These are phyloP conservation scores for Pseudogymnoascus sp. DNA, from an alignment of 2,329 filamentous ascomycete genomes.

Conservation along the genomic window DNA sequence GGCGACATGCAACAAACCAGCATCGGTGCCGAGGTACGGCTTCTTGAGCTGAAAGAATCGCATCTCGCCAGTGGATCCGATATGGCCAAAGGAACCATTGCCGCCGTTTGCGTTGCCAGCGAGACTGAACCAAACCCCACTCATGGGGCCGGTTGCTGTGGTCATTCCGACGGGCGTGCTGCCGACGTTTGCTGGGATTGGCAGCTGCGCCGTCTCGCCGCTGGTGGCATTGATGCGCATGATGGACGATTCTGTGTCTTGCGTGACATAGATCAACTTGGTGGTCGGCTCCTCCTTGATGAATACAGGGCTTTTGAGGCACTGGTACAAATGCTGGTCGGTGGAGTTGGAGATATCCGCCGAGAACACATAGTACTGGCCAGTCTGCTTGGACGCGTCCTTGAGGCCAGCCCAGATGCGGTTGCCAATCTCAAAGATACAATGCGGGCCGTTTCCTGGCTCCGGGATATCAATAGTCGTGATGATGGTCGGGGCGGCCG, in stretches of 20 bases:
- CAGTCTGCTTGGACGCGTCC: constrained; percentile 9
- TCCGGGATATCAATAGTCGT: constrained; percentile 6
- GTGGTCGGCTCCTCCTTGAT: constrained; percentile 9
- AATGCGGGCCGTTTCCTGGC: constrained; percentile 9
- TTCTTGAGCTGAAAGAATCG: constrained; percentile 8
- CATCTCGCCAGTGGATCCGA: constrained; percentile 9
- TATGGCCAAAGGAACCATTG: constrained; percentile 8
- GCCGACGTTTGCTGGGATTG: not conserved
- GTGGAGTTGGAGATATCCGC: constrained; percentile 6
- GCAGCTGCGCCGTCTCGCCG: constrained; percentile 3
- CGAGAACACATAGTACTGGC: constrained; percentile 9
- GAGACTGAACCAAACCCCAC: constrained; percentile 8
- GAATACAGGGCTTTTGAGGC: constrained; percentile 8
- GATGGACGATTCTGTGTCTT: constrained; percentile 4
- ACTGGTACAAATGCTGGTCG: constrained; percentile 2
- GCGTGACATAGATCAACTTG: constrained; percentile 10
- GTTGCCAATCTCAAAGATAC: constrained; percentile 8
- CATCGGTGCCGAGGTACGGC: not conserved
- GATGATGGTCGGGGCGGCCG: not conserved
- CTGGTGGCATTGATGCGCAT: constrained; percentile 9
- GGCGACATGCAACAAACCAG: constrained; percentile 8
- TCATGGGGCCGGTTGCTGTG: constrained; percentile 2
- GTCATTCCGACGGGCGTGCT: constrained; percentile 7
- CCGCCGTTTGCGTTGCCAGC: constrained; percentile 7
- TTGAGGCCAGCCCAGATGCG: constrained; percentile 9